Evolutionary conservation across 768 basidiomycete genomes (phyloP), one percentile per base, ranked within the genome.

Genomic region (Kwoniella bestiolae): DNA sequence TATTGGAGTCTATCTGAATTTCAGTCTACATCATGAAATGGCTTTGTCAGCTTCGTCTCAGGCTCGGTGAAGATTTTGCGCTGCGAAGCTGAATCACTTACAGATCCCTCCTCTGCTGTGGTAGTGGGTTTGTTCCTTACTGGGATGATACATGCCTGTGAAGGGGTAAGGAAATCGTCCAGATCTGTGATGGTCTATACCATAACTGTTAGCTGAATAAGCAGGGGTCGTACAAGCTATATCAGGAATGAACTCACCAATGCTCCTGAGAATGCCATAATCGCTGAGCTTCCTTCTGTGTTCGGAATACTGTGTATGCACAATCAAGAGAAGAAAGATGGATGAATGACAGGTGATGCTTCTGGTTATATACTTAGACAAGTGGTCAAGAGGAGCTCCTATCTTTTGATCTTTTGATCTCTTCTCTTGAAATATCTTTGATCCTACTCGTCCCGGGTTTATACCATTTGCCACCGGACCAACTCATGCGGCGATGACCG

Each of bases 91-190:
- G n/a, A 18, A 31, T 3, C 1, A 65, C 73, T 60, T 26, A 75
- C 74, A 31, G 71, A 56, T 56, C 72, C 71, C 25, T 64, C 64
- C 44, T 61, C 69, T 23, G 53, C 62, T 6, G 56, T 45, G 5
- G 47, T 23, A 18, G 86, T 85, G 8, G 82, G 80, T 11, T 53
- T 53, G 65, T 85, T 83, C 72, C 88, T 85, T 25, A 98, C 92
- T 0, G 96, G 95, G 76, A 97, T 96, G 82, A 98, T 97, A 82
- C 96, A 99, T 21, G 91, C 91, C 82, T 97, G 95, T 1, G 93
- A 90, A 1, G 96, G 96, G 0, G 92, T 90, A 46, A 99, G 91
- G 80, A 94, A 99, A 82, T 98, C 96, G 80, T 97, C 97, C 55
- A 98, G 85, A 82, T 95, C 94, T 21, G 92, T 92, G 51, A 97